Conservation (phyloP, 345 rosid species). For the Sapria himalayana region DNA sequence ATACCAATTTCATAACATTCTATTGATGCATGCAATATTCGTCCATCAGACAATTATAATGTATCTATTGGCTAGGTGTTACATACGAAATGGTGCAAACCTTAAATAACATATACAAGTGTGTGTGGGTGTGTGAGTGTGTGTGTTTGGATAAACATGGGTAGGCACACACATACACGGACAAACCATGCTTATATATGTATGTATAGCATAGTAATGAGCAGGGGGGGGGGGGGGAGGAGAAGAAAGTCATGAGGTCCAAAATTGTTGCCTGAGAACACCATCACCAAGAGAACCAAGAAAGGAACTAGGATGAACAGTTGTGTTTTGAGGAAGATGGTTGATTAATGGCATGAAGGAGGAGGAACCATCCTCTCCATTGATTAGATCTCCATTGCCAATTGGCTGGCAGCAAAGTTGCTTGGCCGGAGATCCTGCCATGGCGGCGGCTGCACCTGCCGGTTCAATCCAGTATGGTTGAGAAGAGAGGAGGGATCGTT, state of each 20-base stretch:
- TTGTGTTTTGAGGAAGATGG: slow-evolving; percentile 31
- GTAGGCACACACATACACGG: too few species aligned
- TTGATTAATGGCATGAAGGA: slow-evolving; percentile 44
- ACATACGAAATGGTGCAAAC: too few species aligned
- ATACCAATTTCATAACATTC: too few species aligned
- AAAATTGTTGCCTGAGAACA: slow-evolving; percentile 34
- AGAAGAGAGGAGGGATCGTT: slow-evolving; percentile 6
- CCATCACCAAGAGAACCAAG: slow-evolving; percentile 25
- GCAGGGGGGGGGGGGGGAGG: too few species aligned
- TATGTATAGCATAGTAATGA: too few species aligned
- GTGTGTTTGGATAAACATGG: too few species aligned
- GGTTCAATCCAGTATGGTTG: slow-evolving; percentile 22
- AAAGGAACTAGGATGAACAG: slow-evolving; percentile 23
- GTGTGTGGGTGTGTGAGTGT: too few species aligned
- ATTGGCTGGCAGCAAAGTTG: slow-evolving; percentile 40
- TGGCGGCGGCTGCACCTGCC: slow-evolving; percentile 8
- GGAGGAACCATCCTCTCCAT: slow-evolving; percentile 13
- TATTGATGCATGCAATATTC: too few species aligned
- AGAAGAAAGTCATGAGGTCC: slow-evolving; percentile 19
- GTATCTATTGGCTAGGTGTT: too few species aligned
- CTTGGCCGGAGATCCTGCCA: slow-evolving; percentile 13
- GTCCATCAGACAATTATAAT: too few species aligned
- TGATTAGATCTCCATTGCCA: slow-evolving; percentile 6
- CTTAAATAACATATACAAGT: too few species aligned
- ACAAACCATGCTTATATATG: too few species aligned